Evolutionary conservation across 2,329 filamentous ascomycete species (phyloP), one percentile per base, ranked within the genome.

Genomic region (Hymenoscyphus occultus): DNA sequence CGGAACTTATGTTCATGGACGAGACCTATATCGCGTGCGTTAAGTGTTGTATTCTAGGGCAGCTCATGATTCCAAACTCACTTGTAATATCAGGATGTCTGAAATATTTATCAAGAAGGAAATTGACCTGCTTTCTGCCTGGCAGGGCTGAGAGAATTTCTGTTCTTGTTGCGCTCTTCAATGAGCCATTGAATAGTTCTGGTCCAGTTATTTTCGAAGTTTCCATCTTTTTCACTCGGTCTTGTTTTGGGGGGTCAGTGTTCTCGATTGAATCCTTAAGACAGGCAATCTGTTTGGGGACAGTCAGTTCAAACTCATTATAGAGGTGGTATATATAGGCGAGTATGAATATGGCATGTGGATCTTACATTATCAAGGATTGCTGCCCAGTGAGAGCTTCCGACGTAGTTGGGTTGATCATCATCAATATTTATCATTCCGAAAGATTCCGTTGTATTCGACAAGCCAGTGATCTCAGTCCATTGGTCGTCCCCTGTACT

Each of bases 341-440:
- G 7, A 12, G n/a, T 32, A n/a, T 22, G 16, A 9, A 56, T 40
- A 60, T 16, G 40, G 6, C 54, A 81, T 77, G n/a, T 12, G 7
- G 13, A 9, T 16, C 67, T 51, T 70, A 85, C 83, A 76, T 85
- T 83, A 68, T 85, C 82, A 9, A 86, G 74, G 74, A 86, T 84
- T 2, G 84, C 84, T 78, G 84, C 81, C 67, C 84, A 85, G 59
- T 86, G 84, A 60, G 83, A 84, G 5, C 82, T 82, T 1, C 84
- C 84, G 3, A 86, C 80, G 68, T 84, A 86, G 28, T 79, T 83
- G 39, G 78, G 79, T 14, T 77, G 78, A 61, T 76, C 75, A 61
- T 72, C 67, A 54, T 72, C 65, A 16, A 72, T 66, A 19, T 63
- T 66, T 39, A 73, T 68, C 19, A 65, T 63, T 14, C 69, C 72